Evolutionary conservation across 352 stramenopile species (phyloP).

Genomic region (Pythium biforme): DNA sequence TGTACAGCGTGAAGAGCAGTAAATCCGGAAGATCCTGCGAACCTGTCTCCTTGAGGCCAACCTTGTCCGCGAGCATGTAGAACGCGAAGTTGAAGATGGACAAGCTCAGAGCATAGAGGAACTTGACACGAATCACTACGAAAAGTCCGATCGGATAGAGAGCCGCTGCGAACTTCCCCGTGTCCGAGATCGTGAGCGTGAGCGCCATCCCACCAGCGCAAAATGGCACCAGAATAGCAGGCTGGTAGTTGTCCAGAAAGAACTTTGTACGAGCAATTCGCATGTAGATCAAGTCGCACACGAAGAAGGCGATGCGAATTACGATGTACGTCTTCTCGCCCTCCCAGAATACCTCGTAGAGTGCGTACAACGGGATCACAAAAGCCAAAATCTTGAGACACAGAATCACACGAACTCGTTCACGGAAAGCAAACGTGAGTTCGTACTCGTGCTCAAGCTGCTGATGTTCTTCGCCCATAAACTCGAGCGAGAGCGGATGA

Average conservation of each 20-base stretch:
- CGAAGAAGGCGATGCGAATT: slow-evolving; percentile 65
- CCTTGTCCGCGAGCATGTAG: slow-evolving; percentile 65
- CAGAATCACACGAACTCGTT: slow-evolving; percentile 61
- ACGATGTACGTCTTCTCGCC: slow-evolving; percentile 56
- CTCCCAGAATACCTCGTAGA: slow-evolving; percentile 73
- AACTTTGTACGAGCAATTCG: slow-evolving; percentile 57
- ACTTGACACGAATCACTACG: slow-evolving; percentile 82
- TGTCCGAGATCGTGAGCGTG: slow-evolving; percentile 81
- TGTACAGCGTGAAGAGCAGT: slow-evolving; percentile 69
- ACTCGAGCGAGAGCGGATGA: slow-evolving; percentile 77
- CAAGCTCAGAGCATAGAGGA: slow-evolving; percentile 72
- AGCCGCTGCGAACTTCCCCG: slow-evolving; percentile 76
- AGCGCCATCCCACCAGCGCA: slow-evolving; percentile 70
- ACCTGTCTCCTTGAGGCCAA: slow-evolving; percentile 36
- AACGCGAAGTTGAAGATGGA: slow-evolving; percentile 81
- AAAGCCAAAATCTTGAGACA: slow-evolving; percentile 70
- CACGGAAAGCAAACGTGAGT: slow-evolving; percentile 66
- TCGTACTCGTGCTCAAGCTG: slow-evolving; percentile 76
- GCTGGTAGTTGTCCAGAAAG: slow-evolving; percentile 79
- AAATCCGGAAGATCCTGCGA: slow-evolving; percentile 42
- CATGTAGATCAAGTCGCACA: slow-evolving; percentile 75
- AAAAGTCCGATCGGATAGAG: slow-evolving; percentile 82
- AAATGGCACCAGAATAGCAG: slow-evolving; percentile 68
- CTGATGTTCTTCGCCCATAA: slow-evolving; percentile 84
- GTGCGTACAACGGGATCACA: slow-evolving; percentile 68